A percentile compares a stretch with the other conserved stretches of the same genome.
Conservation (phyloP, 768 basidiomycete genomes). For the Collybia sordida region DNA sequence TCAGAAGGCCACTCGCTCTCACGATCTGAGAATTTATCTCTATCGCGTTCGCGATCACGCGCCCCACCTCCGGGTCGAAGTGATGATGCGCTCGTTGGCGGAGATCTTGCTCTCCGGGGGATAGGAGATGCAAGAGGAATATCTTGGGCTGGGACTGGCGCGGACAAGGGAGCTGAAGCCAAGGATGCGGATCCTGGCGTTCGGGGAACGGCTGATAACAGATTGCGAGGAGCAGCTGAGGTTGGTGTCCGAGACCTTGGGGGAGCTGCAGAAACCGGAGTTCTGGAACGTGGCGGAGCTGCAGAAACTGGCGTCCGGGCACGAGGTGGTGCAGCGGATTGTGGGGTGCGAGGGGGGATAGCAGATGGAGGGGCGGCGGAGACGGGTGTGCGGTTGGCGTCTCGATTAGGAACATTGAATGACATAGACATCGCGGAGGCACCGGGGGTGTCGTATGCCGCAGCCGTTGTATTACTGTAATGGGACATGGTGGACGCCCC, state of each 20-base stretch:
- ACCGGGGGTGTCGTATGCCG: slow-evolving; percentile 3
- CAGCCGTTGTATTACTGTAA: slow-evolving; percentile 8
- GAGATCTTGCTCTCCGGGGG: slow-evolving; percentile 29
- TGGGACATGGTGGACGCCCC: slow-evolving; percentile 12
- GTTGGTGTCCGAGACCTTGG: slow-evolving; percentile 2
- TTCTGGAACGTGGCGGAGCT: slow-evolving; percentile 14
- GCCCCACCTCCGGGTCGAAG: not conserved
- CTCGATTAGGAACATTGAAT: slow-evolving; percentile 7
- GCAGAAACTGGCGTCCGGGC: slow-evolving; percentile 43
- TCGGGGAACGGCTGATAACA: not conserved
- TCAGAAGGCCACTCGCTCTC: slow-evolving; percentile 9
- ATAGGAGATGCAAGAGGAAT: slow-evolving; percentile 30
- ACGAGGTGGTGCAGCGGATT: slow-evolving; percentile 56
- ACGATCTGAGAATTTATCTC: slow-evolving; percentile 20
- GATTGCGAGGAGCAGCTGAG: slow-evolving; percentile 12
- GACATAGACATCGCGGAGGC: slow-evolving; percentile 11
- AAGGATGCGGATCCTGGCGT: slow-evolving; percentile 3
- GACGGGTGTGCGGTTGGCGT: slow-evolving; percentile 8
- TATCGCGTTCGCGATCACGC: slow-evolving; percentile 12
- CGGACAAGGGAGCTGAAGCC: slow-evolving; percentile 23
- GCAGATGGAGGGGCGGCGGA: slow-evolving; percentile 10
- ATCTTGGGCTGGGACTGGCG: slow-evolving; percentile 8
- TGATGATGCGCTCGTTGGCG: slow-evolving; percentile 24
- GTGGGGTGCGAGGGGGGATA: slow-evolving; percentile 9
- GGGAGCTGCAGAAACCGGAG: slow-evolving; percentile 14